phyloP scores from a whole-genome alignment of 305 asterid genomes.

The Fraxinus ornus region DNA sequence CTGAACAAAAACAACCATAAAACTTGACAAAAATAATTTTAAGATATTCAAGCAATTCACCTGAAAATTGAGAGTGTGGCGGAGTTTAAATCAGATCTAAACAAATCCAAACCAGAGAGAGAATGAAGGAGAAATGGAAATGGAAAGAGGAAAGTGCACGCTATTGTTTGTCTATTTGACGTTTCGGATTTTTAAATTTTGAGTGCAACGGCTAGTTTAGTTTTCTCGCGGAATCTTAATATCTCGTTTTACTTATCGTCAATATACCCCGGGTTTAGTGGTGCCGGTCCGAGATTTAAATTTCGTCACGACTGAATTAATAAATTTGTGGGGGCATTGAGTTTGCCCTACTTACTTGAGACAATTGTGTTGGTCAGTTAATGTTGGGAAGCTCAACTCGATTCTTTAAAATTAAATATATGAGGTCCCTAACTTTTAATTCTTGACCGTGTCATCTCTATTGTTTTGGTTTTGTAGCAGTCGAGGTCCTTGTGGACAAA shows the following conservation, averaged over 20 bases:
- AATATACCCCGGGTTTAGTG: constrained; percentile 26
- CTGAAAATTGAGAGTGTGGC: not conserved
- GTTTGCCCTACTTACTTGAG: not conserved
- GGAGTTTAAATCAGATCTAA: constrained; percentile 32
- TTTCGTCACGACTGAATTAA: constrained; percentile 14
- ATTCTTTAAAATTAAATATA: no score
- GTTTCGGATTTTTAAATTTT: constrained; percentile 35
- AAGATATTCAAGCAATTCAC: constrained; percentile 1
- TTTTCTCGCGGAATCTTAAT: constrained; percentile 27
- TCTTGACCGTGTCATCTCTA: not conserved
- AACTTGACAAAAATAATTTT: not conserved
- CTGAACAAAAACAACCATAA: not conserved
- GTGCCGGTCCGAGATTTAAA: constrained; percentile 7
- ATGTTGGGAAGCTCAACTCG: not conserved
- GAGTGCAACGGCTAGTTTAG: constrained; percentile 55
- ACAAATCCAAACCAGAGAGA: constrained; percentile 16
- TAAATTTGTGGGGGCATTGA: not conserved
- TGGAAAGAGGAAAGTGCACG: constrained; percentile 24
- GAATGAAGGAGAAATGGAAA: constrained; percentile 21
- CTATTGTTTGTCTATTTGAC: constrained; percentile 17
- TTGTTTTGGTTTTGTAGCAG: not conserved
- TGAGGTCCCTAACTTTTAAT: not conserved
- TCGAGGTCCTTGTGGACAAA: not conserved
- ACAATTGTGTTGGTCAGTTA: not conserved
- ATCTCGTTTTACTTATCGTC: constrained; percentile 9